A percentile compares a stretch with the other conserved stretches of the same genome.
Evolutionary conservation across 176 grass and related monocot genomes (phyloP).

Genomic region (Triticum timopheevii): DNA sequence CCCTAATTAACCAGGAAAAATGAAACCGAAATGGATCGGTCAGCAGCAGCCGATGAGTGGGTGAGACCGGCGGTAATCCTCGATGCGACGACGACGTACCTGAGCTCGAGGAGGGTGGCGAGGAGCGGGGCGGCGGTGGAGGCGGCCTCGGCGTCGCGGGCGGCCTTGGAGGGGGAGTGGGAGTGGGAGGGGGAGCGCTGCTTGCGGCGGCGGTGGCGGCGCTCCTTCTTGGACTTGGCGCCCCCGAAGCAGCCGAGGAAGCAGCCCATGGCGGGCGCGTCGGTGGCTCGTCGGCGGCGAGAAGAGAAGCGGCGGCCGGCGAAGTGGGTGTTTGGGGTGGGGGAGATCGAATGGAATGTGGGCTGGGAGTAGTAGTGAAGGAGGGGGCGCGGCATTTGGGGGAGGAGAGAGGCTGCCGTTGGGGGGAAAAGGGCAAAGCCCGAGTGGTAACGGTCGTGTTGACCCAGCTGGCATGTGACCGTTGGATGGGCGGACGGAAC

Average conservation of each 20-base stretch:
- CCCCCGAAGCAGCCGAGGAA: conserved; percentile 96
- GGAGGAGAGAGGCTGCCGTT: conserved; percentile 19
- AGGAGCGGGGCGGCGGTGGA: conserved; percentile 56
- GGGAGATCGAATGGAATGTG: background rate
- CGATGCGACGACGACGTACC: background rate
- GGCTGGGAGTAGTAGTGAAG: conserved; percentile 38
- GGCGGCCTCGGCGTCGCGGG: conserved; percentile 39
- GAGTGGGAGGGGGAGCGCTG: conserved; percentile 50
- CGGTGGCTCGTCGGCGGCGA: background rate
- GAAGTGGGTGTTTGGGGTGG: too few relatives aligned
- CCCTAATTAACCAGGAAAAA: background rate
- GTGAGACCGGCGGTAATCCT: background rate
- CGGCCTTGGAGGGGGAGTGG: conserved; percentile 39
- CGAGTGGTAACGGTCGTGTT: conserved; percentile 50
- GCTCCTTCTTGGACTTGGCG: conserved; percentile 63
- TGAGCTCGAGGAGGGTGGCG: conserved; percentile 47
- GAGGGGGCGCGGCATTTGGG: conserved; percentile 17
- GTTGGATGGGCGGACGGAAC: conserved; percentile 36
- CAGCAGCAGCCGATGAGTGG: too few relatives aligned
- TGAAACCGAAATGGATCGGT: background rate
- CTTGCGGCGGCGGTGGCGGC: conserved; percentile 47
- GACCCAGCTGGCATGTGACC: conserved; percentile 49
- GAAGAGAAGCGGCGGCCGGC: background rate
- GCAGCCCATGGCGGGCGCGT: conserved; percentile 62
- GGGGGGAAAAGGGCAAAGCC: background rate